A percentile compares a stretch with the other conserved stretches of the same genome.
phyloP scores from a whole-genome alignment of 495 filamentous ascomycete species.

The Penicillium ucsense region DNA sequence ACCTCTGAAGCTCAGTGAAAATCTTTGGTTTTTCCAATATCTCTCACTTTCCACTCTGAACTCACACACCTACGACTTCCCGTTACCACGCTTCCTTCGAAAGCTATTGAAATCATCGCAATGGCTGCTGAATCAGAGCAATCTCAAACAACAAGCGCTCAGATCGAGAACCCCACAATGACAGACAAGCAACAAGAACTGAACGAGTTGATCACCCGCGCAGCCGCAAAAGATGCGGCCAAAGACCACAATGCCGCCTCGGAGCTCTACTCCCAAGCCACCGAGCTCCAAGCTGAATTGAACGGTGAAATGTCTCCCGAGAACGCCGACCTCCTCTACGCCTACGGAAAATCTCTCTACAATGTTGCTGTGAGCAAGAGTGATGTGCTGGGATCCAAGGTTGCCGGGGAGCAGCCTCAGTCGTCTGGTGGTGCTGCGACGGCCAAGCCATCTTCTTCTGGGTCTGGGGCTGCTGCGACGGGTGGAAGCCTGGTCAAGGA shows the following conservation, averaged over 20 bases:
- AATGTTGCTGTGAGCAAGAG: slow-evolving; percentile 88
- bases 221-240: slow-evolving; percentile 63
- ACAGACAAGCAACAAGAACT: slow-evolving; percentile 22
- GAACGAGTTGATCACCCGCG: slow-evolving; percentile 43
- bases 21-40: not conserved
- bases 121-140: slow-evolving; percentile 16
- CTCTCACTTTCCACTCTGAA: not conserved
- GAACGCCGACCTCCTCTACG: slow-evolving; percentile 87
- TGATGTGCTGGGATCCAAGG: slow-evolving; percentile 81
- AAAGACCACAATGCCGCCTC: slow-evolving; percentile 79
- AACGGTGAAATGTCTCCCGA: slow-evolving; percentile 84
- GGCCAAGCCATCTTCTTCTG: slow-evolving; percentile 8
- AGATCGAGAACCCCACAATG: slow-evolving; percentile 1
- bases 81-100: not conserved
- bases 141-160: not conserved
- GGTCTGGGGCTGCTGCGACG: slow-evolving; percentile 7
- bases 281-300: slow-evolving; percentile 79
- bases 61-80: not conserved
- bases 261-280: slow-evolving; percentile 79
- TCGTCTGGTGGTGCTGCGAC: slow-evolving; percentile 22
- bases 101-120: not conserved
- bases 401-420: slow-evolving; percentile 46
- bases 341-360: slow-evolving; percentile 87
- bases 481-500: slow-evolving; percentile 18
- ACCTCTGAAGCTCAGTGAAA: no score